Percentiles rank a stretch among this genome's conserved stretches.
Conservation (phyloP, 2,329 filamentous ascomycete genomes). For the Metarhizium robertsii region DNA sequence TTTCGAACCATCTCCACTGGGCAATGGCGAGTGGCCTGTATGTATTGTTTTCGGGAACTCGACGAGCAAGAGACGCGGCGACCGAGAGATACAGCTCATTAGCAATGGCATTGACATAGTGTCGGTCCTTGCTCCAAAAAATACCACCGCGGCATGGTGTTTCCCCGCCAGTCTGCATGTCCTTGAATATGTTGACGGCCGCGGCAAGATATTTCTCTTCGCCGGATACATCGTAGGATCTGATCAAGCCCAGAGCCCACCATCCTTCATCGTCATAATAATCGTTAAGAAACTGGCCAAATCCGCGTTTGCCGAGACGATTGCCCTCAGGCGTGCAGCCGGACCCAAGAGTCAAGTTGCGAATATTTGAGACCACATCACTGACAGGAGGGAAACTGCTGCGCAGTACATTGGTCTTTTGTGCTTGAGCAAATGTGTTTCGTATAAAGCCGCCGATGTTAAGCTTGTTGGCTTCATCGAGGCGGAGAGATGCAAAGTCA, state of each 20-base stretch:
- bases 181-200: constrained; percentile 43
- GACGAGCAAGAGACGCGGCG: constrained; percentile 41
- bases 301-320: constrained; percentile 21
- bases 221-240: constrained; percentile 44
- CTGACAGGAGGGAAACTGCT: constrained; percentile 30
- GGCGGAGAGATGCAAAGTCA: constrained; percentile 45
- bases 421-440: constrained; percentile 36
- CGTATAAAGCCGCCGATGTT: constrained; percentile 29
- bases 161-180: constrained; percentile 39
- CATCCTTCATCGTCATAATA: constrained; percentile 52
- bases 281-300: constrained; percentile 36
- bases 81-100: constrained; percentile 49
- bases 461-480: constrained; percentile 24
- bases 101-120: constrained; percentile 43
- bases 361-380: too few relatives aligned
- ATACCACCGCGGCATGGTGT: constrained; percentile 41
- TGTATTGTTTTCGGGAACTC: constrained; percentile 28
- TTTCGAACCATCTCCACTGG: constrained; percentile 41
- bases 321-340: too few relatives aligned
- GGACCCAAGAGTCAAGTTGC: too few relatives aligned
- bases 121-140: constrained; percentile 43
- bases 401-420: constrained; percentile 22
- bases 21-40: constrained; percentile 40
- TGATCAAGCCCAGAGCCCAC: constrained; percentile 53
- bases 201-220: constrained; percentile 41